Percentiles rank a stretch among this genome's conserved stretches.
phyloP scores from a whole-genome alignment of 805 yeast species.

The Pichia californica region DNA sequence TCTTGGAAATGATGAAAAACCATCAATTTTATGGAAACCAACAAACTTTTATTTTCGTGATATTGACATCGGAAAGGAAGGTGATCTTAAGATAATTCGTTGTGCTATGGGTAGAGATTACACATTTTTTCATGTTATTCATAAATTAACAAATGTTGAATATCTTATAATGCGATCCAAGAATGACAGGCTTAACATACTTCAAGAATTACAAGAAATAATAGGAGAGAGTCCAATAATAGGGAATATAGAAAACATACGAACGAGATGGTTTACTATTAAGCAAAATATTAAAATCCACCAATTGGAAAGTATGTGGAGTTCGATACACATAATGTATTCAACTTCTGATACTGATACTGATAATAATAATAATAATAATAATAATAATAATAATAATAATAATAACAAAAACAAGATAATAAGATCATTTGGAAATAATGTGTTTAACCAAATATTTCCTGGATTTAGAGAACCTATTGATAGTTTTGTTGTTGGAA shows the following conservation, averaged over 20 bases:
- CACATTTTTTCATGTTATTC: constrained; percentile 32
- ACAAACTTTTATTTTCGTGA: constrained; percentile 8
- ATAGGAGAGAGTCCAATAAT: not conserved
- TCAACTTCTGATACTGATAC: too few species aligned
- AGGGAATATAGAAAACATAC: not conserved
- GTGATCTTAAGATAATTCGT: constrained; percentile 10
- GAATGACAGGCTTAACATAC: constrained; percentile 5
- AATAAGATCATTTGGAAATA: constrained; percentile 62
- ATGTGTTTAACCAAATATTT: constrained; percentile 64
- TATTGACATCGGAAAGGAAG: not conserved
- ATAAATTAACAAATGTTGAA: not conserved
- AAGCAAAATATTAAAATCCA: constrained; percentile 1
- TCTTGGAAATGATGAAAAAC: constrained; percentile 17
- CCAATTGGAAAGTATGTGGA: constrained; percentile 62
- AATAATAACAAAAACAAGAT: too few species aligned
- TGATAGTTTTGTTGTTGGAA: constrained; percentile 45
- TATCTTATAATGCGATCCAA: constrained; percentile 28
- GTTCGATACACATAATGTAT: constrained; percentile 52
- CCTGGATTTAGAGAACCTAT: constrained; percentile 9
- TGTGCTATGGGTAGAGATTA: constrained; percentile 53
- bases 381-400: too few species aligned
- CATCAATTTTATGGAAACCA: constrained; percentile 22
- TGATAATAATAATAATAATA: too few species aligned
- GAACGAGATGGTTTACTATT: constrained; percentile 1
- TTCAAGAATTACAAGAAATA: not conserved